phyloP scores from a whole-genome alignment of 2,329 filamentous ascomycete genomes.

The Tympanopsis confertula region DNA sequence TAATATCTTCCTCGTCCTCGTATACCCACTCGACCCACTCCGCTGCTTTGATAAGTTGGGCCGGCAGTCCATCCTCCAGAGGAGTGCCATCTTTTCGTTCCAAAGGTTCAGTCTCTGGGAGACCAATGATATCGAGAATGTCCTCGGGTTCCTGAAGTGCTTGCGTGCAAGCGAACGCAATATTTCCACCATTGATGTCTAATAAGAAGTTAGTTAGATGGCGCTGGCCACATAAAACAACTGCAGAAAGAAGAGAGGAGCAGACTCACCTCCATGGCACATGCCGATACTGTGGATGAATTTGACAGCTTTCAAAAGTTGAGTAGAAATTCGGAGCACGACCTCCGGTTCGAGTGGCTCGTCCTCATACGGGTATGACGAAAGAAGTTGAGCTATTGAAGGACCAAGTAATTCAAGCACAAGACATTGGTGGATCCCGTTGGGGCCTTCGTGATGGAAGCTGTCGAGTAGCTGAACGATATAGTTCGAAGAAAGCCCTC shows the following conservation, averaged over 20 bases:
- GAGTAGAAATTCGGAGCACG: constrained; percentile 13
- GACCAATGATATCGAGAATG: constrained; percentile 6
- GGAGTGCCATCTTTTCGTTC: constrained; percentile 3
- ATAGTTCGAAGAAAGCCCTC: neutral
- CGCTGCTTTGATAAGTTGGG: constrained; percentile 6
- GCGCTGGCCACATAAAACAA: neutral
- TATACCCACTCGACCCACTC: constrained; percentile 9
- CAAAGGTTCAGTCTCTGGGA: constrained; percentile 6
- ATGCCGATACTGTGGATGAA: constrained; percentile 14
- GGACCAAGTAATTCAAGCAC: constrained; percentile 19
- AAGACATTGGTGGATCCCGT: constrained; percentile 19
- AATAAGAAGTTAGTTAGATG: constrained; percentile 5
- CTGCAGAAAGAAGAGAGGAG: neutral
- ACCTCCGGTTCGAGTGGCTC: constrained; percentile 11
- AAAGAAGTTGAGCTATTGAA: constrained; percentile 11
- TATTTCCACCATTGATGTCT: constrained; percentile 15
- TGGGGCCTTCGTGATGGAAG: constrained; percentile 5
- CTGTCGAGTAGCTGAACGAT: neutral
- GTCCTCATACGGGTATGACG: constrained; percentile 7
- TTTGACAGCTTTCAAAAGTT: constrained; percentile 13
- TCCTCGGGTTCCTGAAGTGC: constrained; percentile 5
- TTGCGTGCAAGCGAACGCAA: constrained; percentile 10
- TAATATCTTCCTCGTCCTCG: constrained; percentile 12
- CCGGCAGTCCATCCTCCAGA: constrained; percentile 7
- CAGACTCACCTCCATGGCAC: constrained; percentile 15